Evolutionary conservation across 768 basidiomycete genomes (phyloP), one percentile per base, ranked within the genome.

Genomic region (Leucocoprinus sp.): DNA sequence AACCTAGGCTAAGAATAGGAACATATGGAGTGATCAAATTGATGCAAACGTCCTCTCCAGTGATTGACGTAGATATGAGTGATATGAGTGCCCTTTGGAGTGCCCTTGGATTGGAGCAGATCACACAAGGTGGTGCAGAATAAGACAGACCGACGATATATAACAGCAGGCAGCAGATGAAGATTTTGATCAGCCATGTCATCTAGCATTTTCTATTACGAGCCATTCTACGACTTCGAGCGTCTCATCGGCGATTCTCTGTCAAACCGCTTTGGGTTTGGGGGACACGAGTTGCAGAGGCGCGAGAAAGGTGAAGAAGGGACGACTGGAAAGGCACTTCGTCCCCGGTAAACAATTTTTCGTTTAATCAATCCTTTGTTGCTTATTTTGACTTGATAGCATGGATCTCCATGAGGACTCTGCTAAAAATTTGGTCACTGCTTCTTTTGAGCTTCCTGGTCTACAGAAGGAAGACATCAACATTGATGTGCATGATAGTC

Each of bases 371-470:
- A 12, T 5, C 11, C 6, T 31, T 7, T 12, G n/a, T 14, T 23
- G 2, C 8, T 2, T 24, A 26, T 6, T 37, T 14, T 2, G 8
- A 5, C 3, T 17, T 11, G 15, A 19, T 5, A 45, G 44, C 22
- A 45, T 45, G 44, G 44, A 45, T 22, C n/a, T 45, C 2, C 44
- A 45, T n/a, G 44, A 45, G 21, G 41, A 49, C 17, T 8, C 33
- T 8, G 21, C 37, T 15, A 43, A 49, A 8, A 69, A 70, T 50
- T 47, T 52, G 15, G 67, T 77, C 21, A 74, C 70, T 2, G 75
- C 74, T 8, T 68, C 68, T 5, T 75, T 80, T 45, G 80, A 79
- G 52, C 58, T 77, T 1, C 77, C 78, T 4, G 76, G 78, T 7
- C 55, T 78, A 42, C 71, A 65, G 43, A 71, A 74, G 43, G 68